Evolutionary conservation across 2,329 filamentous ascomycete species (phyloP), one percentile per base, ranked within the genome.

Genomic region (Trichocomaceae sp.): DNA sequence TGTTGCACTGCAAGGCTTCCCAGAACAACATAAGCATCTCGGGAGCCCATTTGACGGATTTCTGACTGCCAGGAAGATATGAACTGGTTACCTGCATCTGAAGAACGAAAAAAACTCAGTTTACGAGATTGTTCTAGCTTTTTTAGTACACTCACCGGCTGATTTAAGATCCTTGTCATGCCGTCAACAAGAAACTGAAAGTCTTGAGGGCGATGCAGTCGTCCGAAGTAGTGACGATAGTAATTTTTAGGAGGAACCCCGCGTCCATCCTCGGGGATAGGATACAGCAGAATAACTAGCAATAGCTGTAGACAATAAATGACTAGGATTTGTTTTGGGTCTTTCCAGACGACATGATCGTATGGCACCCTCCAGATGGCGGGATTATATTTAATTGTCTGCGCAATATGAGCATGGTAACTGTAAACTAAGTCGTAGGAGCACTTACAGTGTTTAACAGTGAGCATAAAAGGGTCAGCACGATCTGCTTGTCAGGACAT

Each of bases 11-110:
- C 4, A 93, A 83, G 37, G 90, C 84, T 75, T 99, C 93, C 93
- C 93, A 99, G 67, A 97, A 96, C 2, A 99, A 79, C 81, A 96
- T 93, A 54, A 97, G 85, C 76, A 95, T 95, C 72, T 99, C 93
- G 1, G 93, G 91, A 0, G 91, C 90, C 79, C 92, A 95, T 66
- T 88, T 89, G 51, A 89, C 77, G 0, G 87, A 82, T 47, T 86
- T 82, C 64, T 95, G 89, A 39, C 86, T 86, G 4, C 90, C 89
- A 0, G 92, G 90, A 1, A 96, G 82, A 69, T 96, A 96, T 1
- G 91, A 92, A 10, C 83, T 82, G 56, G 90, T 95, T 44, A 90
- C 86, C 72, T 95, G 90, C 59, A 96, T 84, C 77, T 82, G 50
- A 41, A 17, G 12, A 46, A 35, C 26, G n/a, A n/a, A 6, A 44